Conservation (phyloP, 768 basidiomycete species). For the Lactarius pseudohatsudake region DNA sequence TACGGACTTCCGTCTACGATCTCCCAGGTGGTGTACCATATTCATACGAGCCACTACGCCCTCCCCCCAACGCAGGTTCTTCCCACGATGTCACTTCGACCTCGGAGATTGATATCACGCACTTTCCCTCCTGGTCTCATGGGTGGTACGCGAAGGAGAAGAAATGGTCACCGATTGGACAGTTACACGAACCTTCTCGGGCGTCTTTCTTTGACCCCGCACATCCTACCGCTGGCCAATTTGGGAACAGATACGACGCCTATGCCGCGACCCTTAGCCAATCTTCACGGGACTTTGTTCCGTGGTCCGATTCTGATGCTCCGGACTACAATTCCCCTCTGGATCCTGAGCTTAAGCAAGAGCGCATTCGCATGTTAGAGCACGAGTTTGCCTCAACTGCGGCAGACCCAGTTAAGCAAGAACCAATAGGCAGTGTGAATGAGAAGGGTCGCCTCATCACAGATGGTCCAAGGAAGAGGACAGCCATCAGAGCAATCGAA, state of each 20-base stretch:
- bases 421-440: constrained; percentile 58
- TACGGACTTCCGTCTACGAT: constrained; percentile 6
- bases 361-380: constrained; percentile 69
- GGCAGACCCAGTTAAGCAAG: constrained; percentile 41
- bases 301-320: constrained; percentile 51
- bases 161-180: constrained; percentile 13
- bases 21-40: neutral
- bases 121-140: constrained; percentile 64
- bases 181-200: constrained; percentile 26
- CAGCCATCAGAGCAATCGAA: constrained; percentile 48
- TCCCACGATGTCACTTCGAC: constrained; percentile 32
- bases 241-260: constrained; percentile 27
- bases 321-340: constrained; percentile 45
- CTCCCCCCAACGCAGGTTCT: constrained; percentile 14
- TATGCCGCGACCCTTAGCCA: constrained; percentile 42
- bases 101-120: constrained; percentile 57
- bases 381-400: constrained; percentile 52
- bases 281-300: constrained; percentile 47
- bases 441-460: constrained; percentile 59
- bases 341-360: constrained; percentile 58
- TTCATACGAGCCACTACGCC: constrained; percentile 8
- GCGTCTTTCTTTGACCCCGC: constrained; percentile 40
- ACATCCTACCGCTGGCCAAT: constrained; percentile 2
- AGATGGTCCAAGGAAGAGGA: constrained; percentile 60
- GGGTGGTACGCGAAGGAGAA: constrained; percentile 53